These are phyloP conservation scores for Coelastrella sp. DNA, from an alignment of 139 green algal species.

Conservation along the genomic window DNA sequence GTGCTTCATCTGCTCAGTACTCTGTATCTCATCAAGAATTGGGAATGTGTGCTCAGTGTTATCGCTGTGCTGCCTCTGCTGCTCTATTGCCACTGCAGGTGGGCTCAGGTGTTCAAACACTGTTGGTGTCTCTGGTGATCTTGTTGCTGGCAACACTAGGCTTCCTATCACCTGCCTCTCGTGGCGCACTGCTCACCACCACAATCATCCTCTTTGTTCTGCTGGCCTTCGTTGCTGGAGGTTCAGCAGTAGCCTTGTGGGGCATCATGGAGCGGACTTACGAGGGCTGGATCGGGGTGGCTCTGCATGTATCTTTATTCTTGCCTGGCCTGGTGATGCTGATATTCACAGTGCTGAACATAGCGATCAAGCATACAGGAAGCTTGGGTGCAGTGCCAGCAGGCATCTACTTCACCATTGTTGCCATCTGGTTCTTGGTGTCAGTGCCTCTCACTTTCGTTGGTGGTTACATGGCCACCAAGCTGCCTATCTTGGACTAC, in stretches of 20 bases:
- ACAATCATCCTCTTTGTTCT: constrained; percentile 88
- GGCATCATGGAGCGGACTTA: constrained; percentile 85
- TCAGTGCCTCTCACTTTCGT: constrained; percentile 85
- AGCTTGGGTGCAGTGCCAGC: constrained; percentile 87
- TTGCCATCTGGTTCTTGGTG: constrained; percentile 91
- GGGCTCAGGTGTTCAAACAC: constrained; percentile 91
- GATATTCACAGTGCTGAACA: constrained; percentile 87
- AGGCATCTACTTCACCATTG: constrained; percentile 89
- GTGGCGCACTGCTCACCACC: constrained; percentile 91
- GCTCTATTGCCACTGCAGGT: constrained; percentile 59
- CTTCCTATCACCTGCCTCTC: constrained; percentile 93
- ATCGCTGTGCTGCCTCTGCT: background rate
- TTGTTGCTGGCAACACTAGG: constrained; percentile 93
- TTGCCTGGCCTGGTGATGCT: constrained; percentile 88
- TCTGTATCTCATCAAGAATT: no score
- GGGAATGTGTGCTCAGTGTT: background rate
- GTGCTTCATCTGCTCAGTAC: no score
- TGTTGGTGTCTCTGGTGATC: constrained; percentile 80
- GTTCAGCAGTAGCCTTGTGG: constrained; percentile 83
- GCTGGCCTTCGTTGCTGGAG: constrained; percentile 76
- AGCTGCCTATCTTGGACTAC: constrained; percentile 71
- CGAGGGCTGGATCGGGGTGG: constrained; percentile 72
- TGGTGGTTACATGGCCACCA: constrained; percentile 68
- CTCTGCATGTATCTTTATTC: constrained; percentile 73
- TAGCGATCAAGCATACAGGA: constrained; percentile 84